A percentile compares a stretch with the other conserved stretches of the same genome.
Evolutionary conservation across 1,284 basidiomycete species (phyloP).

Genomic region (Pseudozyma sp.): DNA sequence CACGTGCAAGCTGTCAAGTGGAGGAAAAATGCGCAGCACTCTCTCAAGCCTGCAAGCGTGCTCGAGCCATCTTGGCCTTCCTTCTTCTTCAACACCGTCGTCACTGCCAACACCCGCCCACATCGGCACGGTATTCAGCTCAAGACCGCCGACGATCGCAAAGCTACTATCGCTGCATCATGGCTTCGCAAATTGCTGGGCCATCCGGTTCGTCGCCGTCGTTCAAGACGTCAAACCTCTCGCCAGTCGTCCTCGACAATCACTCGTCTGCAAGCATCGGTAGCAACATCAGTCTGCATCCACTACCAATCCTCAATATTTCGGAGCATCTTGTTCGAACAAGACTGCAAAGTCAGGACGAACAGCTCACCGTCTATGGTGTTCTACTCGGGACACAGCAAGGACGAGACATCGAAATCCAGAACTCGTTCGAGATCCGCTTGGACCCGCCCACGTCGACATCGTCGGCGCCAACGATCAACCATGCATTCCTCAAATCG

Average conservation of each 20-base stretch:
- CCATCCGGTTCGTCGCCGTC: conserved; percentile 16
- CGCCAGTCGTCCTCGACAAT: conserved; percentile 45
- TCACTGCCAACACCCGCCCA: not conserved
- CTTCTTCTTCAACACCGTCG: conserved; percentile 3
- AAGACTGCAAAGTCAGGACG: conserved; percentile 74
- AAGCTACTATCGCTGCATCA: not conserved
- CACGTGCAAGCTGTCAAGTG: conserved; percentile 34
- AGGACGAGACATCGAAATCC: conserved; percentile 92
- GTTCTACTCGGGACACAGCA: conserved; percentile 93
- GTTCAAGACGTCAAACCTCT: conserved; percentile 31
- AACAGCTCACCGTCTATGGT: conserved; percentile 76
- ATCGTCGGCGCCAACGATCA: conserved; percentile 19
- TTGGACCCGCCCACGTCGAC: conserved; percentile 63
- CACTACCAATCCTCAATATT: conserved; percentile 93
- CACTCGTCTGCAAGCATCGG: conserved; percentile 31
- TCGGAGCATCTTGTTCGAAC: conserved; percentile 92
- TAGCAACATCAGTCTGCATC: conserved; percentile 73
- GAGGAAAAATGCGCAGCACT: conserved; percentile 29
- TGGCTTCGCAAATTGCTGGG: conserved; percentile 26
- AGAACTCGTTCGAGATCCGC: conserved; percentile 93
- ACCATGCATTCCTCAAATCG: conserved; percentile 76
- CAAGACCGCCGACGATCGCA: too few relatives aligned
- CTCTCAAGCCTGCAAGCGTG: conserved; percentile 6
- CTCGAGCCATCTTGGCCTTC: conserved; percentile 21
- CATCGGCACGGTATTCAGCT: too few relatives aligned